Evolutionary conservation across 352 stramenopile species (phyloP), one percentile per base, ranked within the genome.

Genomic region (Globisporangium apiculatum): DNA sequence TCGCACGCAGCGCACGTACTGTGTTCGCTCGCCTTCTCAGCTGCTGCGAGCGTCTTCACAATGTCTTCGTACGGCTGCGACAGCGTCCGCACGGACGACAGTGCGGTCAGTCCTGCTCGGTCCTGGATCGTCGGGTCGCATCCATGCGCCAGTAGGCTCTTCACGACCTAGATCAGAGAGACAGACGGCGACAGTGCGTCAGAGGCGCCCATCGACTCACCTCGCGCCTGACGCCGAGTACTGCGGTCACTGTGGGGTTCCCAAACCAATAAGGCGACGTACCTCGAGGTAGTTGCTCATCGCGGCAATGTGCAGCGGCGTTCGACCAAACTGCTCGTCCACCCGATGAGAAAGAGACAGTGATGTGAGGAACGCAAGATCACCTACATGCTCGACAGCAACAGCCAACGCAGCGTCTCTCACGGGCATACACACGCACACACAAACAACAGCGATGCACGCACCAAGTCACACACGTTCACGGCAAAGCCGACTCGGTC

Each of bases 401-500:
- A 31, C 24, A 31, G 24, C 24, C 24, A 31, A 31, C 24, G 24
- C 24, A 31, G 24, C 24, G 24, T 31, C 24, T 31, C 24, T 31
- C 24, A 31, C 24, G 24, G 24, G 24, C 5, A 15, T 0, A 48
- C 4, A 48, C 45, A 31, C 1, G 6, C 0, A 24, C 40, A 24
- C 42, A 48, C 42, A 48, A 36, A n/a, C 37, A 4, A 7, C 8
- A 8, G 11, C 4, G 18, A 53, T 0, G 4, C 11, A 36, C 66
- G 48, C 70, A 87, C 79, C 61, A 85, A 60, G 48, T 94, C 76
- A 5, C 66, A 70, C 11, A 84, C 69, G 53, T 91, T 87, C 31
- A 79, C 69, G 58, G 92, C 76, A 41, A 94, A 91, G n/a, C 75
- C 73, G 35, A 87, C 72, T 18, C 60, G 62, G 58, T 91, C 71